Base-by-base conservation (phyloP, 805 yeast genomes). In the Ogataea neopini region DNA sequence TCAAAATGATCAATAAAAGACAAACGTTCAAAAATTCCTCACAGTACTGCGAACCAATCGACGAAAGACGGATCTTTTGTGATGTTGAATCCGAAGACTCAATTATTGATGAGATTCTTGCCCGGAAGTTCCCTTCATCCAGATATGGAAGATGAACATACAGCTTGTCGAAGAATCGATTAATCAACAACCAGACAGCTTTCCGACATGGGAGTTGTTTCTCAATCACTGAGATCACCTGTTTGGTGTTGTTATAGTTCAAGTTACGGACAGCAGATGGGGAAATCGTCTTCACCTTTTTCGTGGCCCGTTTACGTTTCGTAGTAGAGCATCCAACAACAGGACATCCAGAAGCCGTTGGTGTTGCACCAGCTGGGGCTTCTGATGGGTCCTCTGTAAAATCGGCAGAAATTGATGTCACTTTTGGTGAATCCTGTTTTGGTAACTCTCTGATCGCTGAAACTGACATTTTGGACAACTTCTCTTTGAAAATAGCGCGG, bases 81-180 rank as follows among this genome's bases (percentile, higher is more conserved):
- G 62, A 58, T 37, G 50, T 65, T 66, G 45, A 49, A 41, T 70
- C 71, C 20, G 64, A 67, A 1, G 62, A 44, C 11, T 82, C 85
- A 26, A 82, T 64, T 6, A 81, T 73, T 19, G 71, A 59, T 1
- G 66, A 53, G 14, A 81, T 61, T 41, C 75, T 74, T 15, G 54
- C 54, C 44, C 72, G 72, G 59, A 80, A 79, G 8, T 69, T 69
- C 44, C 56, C 67, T 59, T 84, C 88, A 62, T 84, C 89, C 28
- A 84, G 64, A 51, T 77, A 81, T 2, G 94, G 91, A 56, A 84
- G 70, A 47, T 77, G 82, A 11, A 86, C 76, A 60, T 86, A 86
- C 4, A 84, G 64, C 28, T 74, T 71, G 9, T 71, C 72, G 59
- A 85, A 85, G 52, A 79, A 85, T 52, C 82, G 68, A 49, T 82